Evolutionary conservation across 768 basidiomycete genomes (phyloP), one percentile per base, ranked within the genome.

Genomic region (Clitopilus passeckerianus): DNA sequence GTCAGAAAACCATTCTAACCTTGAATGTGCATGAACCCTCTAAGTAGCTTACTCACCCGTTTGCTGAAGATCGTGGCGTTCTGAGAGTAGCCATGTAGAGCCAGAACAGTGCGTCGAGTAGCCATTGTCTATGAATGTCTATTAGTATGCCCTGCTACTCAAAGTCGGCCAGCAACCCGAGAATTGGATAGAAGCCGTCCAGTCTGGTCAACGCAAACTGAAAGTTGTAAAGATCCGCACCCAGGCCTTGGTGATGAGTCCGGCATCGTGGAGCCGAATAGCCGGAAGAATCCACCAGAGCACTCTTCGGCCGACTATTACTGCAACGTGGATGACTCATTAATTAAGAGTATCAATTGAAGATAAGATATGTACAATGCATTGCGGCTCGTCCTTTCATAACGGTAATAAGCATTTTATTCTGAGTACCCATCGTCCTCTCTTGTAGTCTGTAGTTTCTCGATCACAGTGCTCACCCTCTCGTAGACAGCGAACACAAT

Each of bases 401-500:
- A 14, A 41, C n/a, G n/a, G n/a, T 41, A 41, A 15, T 41, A 12
- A 15, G 5, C 18, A 16, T 5, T 33, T 66, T 70, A 89, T 70
- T 93, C 91, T 57, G 87, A 83, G 71, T 87, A 90, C 52, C 72
- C 70, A 63, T 88, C 84, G 34, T 89, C 88, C 60, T 82, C 83
- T 37, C 75, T 74, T 20, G 77, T 72, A 20, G 76, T 78, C 50
- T 84, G 78, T 57, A 93, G 77, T 57, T 71, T 77, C 79, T 96
- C 95, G 59, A 96, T 89, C 37, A 81, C 58, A 66, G 69, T 74
- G 72, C 90, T 86, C 61, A 98, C 89, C 54, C 90, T 80, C 76
- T 99, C 96, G 67, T 98, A 98, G 24, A 99, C 96, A 12, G 96
- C 93, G 68, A 98, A 98, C 34, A 98, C 96, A 64, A 98, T 91